Evolutionary conservation across 257 asterid genomes (phyloP), one percentile per base, ranked within the genome.

Genomic region (Solanum medicagineum): DNA sequence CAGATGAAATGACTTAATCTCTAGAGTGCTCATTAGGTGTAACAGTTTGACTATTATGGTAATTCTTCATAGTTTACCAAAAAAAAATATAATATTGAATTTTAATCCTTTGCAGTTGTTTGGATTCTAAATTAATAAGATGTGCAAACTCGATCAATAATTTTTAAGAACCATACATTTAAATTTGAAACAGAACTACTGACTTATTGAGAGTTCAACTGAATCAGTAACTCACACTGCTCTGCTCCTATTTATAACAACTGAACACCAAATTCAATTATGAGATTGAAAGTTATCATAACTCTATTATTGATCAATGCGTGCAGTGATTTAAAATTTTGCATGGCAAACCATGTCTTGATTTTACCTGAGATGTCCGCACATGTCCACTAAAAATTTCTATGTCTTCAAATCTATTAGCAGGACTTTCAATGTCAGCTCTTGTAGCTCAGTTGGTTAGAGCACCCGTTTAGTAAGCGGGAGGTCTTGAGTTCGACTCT

Each of bases 381-480:
- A 14, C 2, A 12, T 10, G 16, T 12, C 1, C 6, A 4, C 56
- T 13, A 51, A 51, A 51, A 51, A 51, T 51, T 47, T 51, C 17
- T 51, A 3, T 51, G 12, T 51, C 1, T 7, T 4, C 0, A 0
- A 4, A 36, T 3, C 0, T 36, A 36, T 36, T 36, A 36, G 6
- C 0, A 36, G 42, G 0, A 0, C 42, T 36, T 5, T 0, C 1
- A 36, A 6, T 7, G 6, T 36, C 42, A 74, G 98, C 98, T 94
- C 93, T 95, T 89, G 91, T 94, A 95, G 98, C 96, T 94, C 98
- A 92, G 97, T 93, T 95, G 97, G 98, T 92, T 93, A 95, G 98
- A 95, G 98, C 97, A 94, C 96, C 96, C 94, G 96, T 93, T 93
- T 94, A 94, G 97, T 94, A 95, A 94, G 98, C 94, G 96, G 98